Base-by-base conservation (phyloP, 257 asterid species). In the Solanum corneliomulleri region DNA sequence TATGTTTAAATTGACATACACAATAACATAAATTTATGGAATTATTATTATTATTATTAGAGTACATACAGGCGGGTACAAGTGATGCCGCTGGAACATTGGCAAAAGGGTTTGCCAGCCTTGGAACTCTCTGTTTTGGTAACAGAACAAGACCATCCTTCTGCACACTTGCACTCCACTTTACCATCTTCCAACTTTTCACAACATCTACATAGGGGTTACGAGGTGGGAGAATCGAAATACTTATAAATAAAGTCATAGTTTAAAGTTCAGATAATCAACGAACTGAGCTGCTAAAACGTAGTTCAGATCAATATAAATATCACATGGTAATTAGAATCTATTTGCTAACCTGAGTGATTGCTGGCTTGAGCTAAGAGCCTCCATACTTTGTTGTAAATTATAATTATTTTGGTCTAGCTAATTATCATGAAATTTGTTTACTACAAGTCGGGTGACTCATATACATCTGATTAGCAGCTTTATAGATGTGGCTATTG, bases 131-230 rank as follows among this genome's bases (percentile, higher is more conserved):
- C 88, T 12, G 88, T 86, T 83, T 86, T 42, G 23, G 78, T 77
- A 9, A 86, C 52, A 16, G 78, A 39, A 49, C 88, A 86, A 14
- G 88, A 76, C 88, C 88, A 86, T 41, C 88, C 88, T 60, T 86
- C 88, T 2, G 25, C 86, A 44, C 86, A 86, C 80, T 77, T 77
- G 78, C 88, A 86, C 66, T 31, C 71, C 21, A 37, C 81, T 35
- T 78, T 58, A 4, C 86, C 88, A 58, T 62, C 86, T 60, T 86
- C 88, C 66, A 62, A 27, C 41, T 18, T 62, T 78, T 29, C 84
- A 11, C 84, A 78, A 13, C 84, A 78, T 45, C 84, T 78, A 23
- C 56, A 75, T n/a, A 62, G 33, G 33, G 33, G 71, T 58, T 58
- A 56, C 60, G 64, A 56, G 1, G 64, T 18, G n/a, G 11, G 64